Conservation (phyloP, 2,329 filamentous ascomycete genomes). For the Diaporthe humulicola region DNA sequence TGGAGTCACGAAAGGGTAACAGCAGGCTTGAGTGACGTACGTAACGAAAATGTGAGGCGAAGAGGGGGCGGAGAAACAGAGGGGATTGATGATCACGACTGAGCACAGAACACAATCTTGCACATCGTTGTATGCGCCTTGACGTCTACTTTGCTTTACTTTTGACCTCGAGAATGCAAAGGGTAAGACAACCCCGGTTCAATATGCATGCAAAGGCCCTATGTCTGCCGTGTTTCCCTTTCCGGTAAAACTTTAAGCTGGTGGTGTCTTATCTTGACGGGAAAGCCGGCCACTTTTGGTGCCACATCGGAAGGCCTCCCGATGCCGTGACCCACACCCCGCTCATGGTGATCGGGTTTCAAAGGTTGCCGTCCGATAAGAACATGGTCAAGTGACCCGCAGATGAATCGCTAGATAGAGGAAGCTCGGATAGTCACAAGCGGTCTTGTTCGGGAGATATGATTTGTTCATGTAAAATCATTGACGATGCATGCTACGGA, state of each 20-base stretch:
- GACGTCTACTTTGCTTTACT: not conserved
- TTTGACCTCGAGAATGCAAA: not conserved
- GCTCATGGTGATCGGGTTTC: not conserved
- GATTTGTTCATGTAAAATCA: not conserved
- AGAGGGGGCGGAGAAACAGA: not conserved
- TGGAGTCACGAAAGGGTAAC: not conserved
- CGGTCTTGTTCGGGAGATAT: not conserved
- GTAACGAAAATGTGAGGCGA: not conserved
- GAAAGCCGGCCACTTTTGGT: constrained; percentile 4
- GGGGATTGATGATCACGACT: not conserved
- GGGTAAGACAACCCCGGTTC: not conserved
- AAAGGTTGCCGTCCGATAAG: not conserved
- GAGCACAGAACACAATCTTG: not conserved
- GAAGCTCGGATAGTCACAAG: not conserved
- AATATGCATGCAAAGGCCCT: not conserved
- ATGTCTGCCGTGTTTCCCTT: not conserved
- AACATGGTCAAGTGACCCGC: not conserved
- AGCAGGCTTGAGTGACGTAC: not conserved
- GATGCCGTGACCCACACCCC: not conserved
- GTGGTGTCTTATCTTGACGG: constrained; percentile 5
- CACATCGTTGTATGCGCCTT: not conserved
- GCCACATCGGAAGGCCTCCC: constrained; percentile 2
- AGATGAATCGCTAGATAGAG: not conserved
- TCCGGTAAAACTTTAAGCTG: not conserved
- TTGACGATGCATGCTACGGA: not conserved